Base-by-base conservation (phyloP, 306 rosid genomes). In the Corylus avellana region DNA sequence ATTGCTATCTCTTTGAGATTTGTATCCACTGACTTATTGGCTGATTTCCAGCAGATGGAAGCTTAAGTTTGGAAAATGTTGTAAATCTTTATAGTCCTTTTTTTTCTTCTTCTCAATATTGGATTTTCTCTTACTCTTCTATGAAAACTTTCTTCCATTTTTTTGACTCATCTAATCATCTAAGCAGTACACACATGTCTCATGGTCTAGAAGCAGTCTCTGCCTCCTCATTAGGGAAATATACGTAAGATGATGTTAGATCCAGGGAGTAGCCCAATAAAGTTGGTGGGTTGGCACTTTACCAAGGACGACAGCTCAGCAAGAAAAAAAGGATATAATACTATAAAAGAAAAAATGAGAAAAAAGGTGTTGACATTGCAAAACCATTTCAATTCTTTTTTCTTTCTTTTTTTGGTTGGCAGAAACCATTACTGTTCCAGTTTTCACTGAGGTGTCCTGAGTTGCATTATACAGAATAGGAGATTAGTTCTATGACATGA, bases 1-100 rank as follows among this genome's bases (percentile, higher is more conserved):
- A 16, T 67, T 73, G 59, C 64, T 5, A 4, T 49, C 64, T 73
- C 56, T 75, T 76, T 22, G 63, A 73, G 70, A 82, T 76, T 55
- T 25, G 46, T 62, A 62, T 64, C 20, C 7, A 16, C 39, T 37
- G 47, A 35, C 7, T 64, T 17, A 64, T 46, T 14, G 71, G 46
- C 71, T 7, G 22, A 61, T 25, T 0, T 61, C 39, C 27, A 37
- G 67, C 16, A 61, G 67, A 27, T 61, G 67, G 32, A 61, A 12
- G 35, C 16, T 27, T 61, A 25, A 22, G 67, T 61, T 61, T 25
- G 67, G 46, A 42, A 42, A 42, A 42, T 4, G 67, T 61, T 59
- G 16, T 12, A 64, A 35, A 32, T 35, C 70, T 5, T 16, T 17
- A 35, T 35, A 14, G 10, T 11, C 16, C 70, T 35, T 11, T 17